Conservation (phyloP, 1,139 yeast species). For the Fermentozyma sake region DNA sequence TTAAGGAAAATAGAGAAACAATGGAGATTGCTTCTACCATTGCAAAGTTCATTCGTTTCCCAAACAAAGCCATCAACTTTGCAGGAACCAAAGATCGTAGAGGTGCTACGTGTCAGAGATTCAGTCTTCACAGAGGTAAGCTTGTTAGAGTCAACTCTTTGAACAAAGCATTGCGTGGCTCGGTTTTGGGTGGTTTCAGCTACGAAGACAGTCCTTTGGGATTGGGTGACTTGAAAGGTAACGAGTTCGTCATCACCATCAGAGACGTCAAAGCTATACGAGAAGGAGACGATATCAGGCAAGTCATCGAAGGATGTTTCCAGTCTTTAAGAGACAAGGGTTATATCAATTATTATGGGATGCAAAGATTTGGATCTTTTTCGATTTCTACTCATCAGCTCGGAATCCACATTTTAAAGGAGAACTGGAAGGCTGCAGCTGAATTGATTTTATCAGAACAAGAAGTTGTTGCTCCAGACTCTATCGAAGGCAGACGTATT, state of each 20-base stretch:
- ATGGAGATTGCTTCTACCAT: constrained; percentile 87
- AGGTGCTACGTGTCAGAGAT: constrained; percentile 88
- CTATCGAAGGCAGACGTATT: constrained; percentile 71
- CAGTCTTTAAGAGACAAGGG: constrained; percentile 62
- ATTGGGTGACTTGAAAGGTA: constrained; percentile 83
- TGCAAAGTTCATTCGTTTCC: constrained; percentile 68
- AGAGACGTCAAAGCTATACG: constrained; percentile 54
- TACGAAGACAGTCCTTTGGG: constrained; percentile 62
- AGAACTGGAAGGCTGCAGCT: constrained; percentile 77
- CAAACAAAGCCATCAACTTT: constrained; percentile 64
- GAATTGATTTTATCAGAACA: constrained; percentile 80
- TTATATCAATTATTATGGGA: constrained; percentile 88
- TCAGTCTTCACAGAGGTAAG: constrained; percentile 65
- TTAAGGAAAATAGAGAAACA: constrained; percentile 94
- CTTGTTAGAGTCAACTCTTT: constrained; percentile 77
- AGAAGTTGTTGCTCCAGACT: constrained; percentile 76
- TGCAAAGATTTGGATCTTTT: constrained; percentile 97
- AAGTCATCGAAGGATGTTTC: constrained; percentile 49
- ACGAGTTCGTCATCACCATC: constrained; percentile 79
- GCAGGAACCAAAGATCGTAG: constrained; percentile 98
- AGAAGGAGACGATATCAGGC: constrained; percentile 30
- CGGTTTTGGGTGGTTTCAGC: constrained; percentile 70
- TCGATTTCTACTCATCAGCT: constrained; percentile 85
- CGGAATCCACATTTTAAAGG: constrained; percentile 67
- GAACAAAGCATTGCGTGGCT: constrained; percentile 69